These are phyloP conservation scores for Sporothrix curviconia DNA, from an alignment of 2,329 filamentous ascomycete species.

Conservation along the genomic window DNA sequence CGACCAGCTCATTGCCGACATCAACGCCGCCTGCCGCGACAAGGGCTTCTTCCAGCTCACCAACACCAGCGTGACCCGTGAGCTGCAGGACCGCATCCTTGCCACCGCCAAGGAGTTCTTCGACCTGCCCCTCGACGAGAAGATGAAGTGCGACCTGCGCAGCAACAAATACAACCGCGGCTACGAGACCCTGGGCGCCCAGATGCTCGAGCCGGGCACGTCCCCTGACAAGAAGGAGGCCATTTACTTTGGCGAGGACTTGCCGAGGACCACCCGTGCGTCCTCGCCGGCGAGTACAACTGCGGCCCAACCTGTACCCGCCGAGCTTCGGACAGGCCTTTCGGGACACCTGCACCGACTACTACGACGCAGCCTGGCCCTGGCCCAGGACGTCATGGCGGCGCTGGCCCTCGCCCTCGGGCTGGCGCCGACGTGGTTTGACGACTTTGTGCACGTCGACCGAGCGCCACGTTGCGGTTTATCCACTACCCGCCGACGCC, in stretches of 20 bases:
- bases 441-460: slow-evolving; percentile 35
- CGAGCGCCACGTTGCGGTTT: slow-evolving; percentile 37
- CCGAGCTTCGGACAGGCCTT: slow-evolving; percentile 22
- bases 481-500: slow-evolving; percentile 42
- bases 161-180: slow-evolving; percentile 33
- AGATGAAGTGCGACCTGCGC: slow-evolving; percentile 30
- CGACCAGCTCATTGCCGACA: slow-evolving; percentile 4
- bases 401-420: slow-evolving; percentile 36
- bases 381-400: slow-evolving; percentile 30
- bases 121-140: slow-evolving; percentile 37
- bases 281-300: slow-evolving; percentile 1
- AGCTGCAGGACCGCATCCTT: slow-evolving; percentile 19
- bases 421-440: slow-evolving; percentile 34
- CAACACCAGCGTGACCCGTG: slow-evolving; percentile 19
- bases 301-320: slow-evolving; percentile 7
- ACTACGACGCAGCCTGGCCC: slow-evolving; percentile 34
- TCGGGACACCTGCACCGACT: slow-evolving; percentile 34
- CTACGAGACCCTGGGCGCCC: slow-evolving; percentile 41
- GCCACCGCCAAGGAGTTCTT: slow-evolving; percentile 38
- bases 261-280: background rate
- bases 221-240: slow-evolving; percentile 42
- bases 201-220: slow-evolving; percentile 37
- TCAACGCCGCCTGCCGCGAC: slow-evolving; percentile 23
- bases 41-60: slow-evolving; percentile 24
- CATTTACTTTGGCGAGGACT: slow-evolving; percentile 15